phyloP scores from a whole-genome alignment of 169 alveolate genomes.

The Miamiensis avidus region DNA sequence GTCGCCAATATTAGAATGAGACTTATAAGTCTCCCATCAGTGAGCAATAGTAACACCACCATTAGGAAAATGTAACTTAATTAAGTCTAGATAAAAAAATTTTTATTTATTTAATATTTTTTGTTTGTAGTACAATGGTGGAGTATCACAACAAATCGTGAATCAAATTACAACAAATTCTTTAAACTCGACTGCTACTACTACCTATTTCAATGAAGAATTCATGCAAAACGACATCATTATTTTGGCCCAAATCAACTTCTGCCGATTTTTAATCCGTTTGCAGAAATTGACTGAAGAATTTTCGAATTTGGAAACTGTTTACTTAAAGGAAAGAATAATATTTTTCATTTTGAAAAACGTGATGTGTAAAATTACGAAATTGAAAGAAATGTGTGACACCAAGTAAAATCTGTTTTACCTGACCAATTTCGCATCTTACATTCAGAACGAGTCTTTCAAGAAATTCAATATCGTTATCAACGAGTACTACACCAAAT shows the following conservation, averaged over 20 bases:
- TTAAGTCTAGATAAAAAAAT: no score
- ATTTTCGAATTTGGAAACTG: neutral
- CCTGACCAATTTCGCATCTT: neutral
- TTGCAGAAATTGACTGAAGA: constrained; percentile 1
- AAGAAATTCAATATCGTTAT: neutral
- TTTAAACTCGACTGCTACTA: no score
- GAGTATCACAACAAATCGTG: no score
- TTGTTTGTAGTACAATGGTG: no score
- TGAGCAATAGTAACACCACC: no score
- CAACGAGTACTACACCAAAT: constrained; percentile 14
- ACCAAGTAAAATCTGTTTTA: neutral
- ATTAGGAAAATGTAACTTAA: no score
- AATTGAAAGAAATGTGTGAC: constrained; percentile 8
- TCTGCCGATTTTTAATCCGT: constrained; percentile 11
- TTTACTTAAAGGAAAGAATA: constrained; percentile 2
- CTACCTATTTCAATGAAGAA: no score
- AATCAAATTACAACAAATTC: no score
- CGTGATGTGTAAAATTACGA: neutral
- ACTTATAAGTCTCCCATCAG: no score
- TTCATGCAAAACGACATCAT: constrained; percentile 9
- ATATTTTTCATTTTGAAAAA: constrained; percentile 10
- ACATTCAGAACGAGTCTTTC: constrained; percentile 5
- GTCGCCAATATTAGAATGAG: no score
- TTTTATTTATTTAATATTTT: no score
- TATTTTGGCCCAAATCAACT: constrained; percentile 26